Evolutionary conservation across 306 rosid genomes (phyloP).

Genomic region (Prunus kanzakura): DNA sequence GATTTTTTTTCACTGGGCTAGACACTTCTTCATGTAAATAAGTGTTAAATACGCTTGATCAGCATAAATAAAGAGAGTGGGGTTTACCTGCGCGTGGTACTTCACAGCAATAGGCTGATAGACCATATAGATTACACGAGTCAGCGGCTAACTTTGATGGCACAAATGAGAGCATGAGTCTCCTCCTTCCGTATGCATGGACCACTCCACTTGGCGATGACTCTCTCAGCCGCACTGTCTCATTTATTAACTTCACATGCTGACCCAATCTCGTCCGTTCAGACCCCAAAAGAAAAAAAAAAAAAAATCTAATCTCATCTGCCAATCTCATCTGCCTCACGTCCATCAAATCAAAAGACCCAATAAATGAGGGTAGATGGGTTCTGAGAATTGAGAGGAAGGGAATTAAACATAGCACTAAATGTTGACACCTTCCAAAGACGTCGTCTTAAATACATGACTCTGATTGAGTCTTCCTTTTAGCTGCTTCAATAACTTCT

Average conservation of each 20-base stretch:
- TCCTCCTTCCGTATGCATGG: conserved; percentile 1
- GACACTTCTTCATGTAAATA: rapidly evolving
- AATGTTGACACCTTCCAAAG: conserved; percentile 1
- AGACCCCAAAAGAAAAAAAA: too few species aligned
- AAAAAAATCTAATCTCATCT: neutral
- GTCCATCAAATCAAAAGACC: neutral
- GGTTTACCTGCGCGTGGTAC: conserved; percentile 21
- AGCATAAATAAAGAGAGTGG: neutral
- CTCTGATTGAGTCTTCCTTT: neutral
- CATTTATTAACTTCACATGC: conserved; percentile 47
- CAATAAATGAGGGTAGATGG: conserved; percentile 25
- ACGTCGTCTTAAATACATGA: neutral
- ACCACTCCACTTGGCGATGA: conserved; percentile 18
- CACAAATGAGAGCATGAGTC: neutral
- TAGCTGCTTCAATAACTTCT: neutral
- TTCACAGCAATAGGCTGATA: neutral
- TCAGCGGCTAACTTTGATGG: conserved; percentile 32
- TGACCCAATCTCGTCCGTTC: neutral
- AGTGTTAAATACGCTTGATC: too few species aligned
- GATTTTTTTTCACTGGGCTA: too few species aligned
- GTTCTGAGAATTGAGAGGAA: neutral
- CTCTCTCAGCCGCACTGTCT: conserved; percentile 3
- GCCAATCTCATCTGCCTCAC: too few species aligned
- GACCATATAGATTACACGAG: conserved; percentile 5
- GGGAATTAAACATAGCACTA: neutral